These are phyloP conservation scores for Boechera retrofracta DNA, from an alignment of 345 rosid species.

Conservation along the genomic window DNA sequence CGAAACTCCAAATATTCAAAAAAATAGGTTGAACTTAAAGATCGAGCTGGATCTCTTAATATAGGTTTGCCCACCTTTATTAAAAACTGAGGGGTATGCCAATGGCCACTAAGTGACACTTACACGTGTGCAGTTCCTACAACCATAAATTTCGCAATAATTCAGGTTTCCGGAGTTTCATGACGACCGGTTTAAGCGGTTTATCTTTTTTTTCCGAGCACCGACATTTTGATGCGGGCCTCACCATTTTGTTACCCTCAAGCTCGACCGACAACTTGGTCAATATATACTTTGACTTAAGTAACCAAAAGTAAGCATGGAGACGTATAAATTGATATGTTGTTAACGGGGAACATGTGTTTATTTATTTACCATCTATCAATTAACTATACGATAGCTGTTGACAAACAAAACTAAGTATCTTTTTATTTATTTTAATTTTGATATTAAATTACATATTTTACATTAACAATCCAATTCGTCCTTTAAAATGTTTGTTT, in stretches of 20 bases:
- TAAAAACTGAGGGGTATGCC: constrained; percentile 29
- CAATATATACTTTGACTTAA: constrained; percentile 40
- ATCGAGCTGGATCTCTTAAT: constrained; percentile 22
- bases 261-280: constrained; percentile 42
- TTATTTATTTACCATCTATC: constrained; percentile 15
- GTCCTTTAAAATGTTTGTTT: background rate
- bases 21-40: background rate
- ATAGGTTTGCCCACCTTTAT: constrained; percentile 12
- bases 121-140: constrained; percentile 45
- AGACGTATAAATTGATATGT: background rate
- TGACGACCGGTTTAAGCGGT: constrained; percentile 39
- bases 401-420: background rate
- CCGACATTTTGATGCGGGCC: constrained; percentile 41
- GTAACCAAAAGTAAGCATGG: constrained; percentile 25
- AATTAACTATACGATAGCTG: background rate
- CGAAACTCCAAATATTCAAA: background rate
- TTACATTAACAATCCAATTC: background rate
- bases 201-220: constrained; percentile 13
- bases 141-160: constrained; percentile 39
- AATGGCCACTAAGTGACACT: constrained; percentile 31
- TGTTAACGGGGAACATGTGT: constrained; percentile 36
- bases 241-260: constrained; percentile 2
- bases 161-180: constrained; percentile 15
- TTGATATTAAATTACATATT: too few relatives aligned
- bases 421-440: too few relatives aligned